Base-by-base conservation (phyloP, 2,329 filamentous ascomycete species). In the Sclerotinia nivalis region DNA sequence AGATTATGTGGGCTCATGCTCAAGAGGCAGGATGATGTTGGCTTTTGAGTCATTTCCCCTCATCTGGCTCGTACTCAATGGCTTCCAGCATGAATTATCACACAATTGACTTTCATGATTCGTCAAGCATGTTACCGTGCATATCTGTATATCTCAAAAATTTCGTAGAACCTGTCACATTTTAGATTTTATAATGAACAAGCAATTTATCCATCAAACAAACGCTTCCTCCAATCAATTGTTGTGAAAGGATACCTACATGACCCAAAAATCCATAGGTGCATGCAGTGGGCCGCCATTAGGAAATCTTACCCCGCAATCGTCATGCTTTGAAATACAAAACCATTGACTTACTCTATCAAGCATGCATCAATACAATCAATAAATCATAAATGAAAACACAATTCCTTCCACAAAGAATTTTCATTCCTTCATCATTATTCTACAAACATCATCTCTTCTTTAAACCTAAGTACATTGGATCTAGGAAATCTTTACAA, bases 321-420 rank as follows among this genome's bases (percentile, higher is more conserved):
- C 52, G 18, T 69, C 60, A 69, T 69, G 52, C 61, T 66, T 58
- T 66, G 60, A 58, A 66, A 43, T 69, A n/a, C 58, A 45, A 54
- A 7, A 13, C 25, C 25, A 25, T 22, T 28, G 20, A 52, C 22
- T 18, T 20, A 13, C 10, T 55, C 22, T 20, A 43, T 68, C 66
- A 68, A 62, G 10, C 34, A 8, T 4, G 10, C 34, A 5, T 12
- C 18, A 54, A 55, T 10, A 40, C 34, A 50, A 50, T 25, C 22
- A 50, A n/a, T 25, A 49, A 49, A 25, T 52, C 43, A 40, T 50
- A 55, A 69, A 69, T 64, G 47, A 69, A 69, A 64, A n/a, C 37
- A 25, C 22, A 50, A 25, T 10, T 64, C 4, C 31, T 52, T 28
- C 9, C 15, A 50, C 60, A 37, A 64, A 64, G 31, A 31, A 25